phyloP scores from a whole-genome alignment of 441 rosid genomes.

The Euphorbia celastroides region DNA sequence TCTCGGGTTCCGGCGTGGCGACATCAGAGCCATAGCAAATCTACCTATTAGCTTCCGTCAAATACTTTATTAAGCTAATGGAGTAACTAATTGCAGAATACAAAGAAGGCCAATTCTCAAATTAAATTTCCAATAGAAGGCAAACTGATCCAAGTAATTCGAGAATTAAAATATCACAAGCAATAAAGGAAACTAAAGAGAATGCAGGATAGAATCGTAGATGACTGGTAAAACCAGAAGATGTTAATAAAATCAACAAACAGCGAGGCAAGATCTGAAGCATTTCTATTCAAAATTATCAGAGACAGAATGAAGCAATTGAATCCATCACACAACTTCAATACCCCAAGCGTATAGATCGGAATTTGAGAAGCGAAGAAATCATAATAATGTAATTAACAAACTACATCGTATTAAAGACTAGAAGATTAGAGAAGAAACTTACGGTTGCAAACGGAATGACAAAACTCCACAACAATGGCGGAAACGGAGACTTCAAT shows the following conservation, averaged over 20 bases:
- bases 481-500: neutral
- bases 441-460: constrained; percentile 16
- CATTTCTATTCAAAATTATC: neutral
- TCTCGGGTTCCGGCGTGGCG: constrained; percentile 67
- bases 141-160: neutral
- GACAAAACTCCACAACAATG: neutral
- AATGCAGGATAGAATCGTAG: neutral
- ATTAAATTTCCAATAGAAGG: neutral
- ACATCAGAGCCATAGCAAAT: constrained; percentile 50
- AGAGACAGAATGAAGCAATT: neutral
- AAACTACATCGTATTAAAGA: neutral
- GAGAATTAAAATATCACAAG: neutral
- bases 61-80: neutral
- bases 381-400: neutral
- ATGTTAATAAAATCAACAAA: neutral
- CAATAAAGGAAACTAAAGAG: neutral
- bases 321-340: neutral
- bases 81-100: neutral
- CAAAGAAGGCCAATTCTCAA: neutral
- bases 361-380: constrained; percentile 6
- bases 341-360: neutral
- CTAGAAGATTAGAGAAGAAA: neutral
- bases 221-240: neutral
- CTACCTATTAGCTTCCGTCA: constrained; percentile 10
- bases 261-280: neutral